These are phyloP conservation scores for Chrysoporthe deuterocubensis DNA, from an alignment of 2,329 filamentous ascomycete species.

Conservation along the genomic window DNA sequence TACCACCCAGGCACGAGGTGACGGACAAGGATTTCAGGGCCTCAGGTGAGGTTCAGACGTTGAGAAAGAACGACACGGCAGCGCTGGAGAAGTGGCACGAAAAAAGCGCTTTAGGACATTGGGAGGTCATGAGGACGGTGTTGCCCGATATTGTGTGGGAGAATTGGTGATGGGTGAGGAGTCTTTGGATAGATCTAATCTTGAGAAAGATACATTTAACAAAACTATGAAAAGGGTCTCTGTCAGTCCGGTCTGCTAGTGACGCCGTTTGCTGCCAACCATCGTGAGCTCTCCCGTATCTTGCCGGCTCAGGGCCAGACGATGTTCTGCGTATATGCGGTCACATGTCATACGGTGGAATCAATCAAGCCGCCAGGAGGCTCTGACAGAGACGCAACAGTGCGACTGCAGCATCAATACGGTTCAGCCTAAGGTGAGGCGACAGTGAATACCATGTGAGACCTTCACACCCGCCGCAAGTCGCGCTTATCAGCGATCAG, in stretches of 20 bases:
- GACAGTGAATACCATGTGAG: too few relatives aligned
- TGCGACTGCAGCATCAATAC: too few relatives aligned
- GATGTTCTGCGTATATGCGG: neutral
- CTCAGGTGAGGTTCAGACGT: constrained; percentile 53
- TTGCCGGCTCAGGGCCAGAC: neutral
- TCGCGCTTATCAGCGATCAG: neutral
- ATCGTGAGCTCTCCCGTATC: neutral
- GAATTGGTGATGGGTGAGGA: constrained; percentile 66
- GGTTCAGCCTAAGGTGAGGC: too few relatives aligned
- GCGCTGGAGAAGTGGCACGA: constrained; percentile 74
- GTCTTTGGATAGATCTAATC: neutral
- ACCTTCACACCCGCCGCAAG: neutral
- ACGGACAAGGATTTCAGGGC: constrained; percentile 49
- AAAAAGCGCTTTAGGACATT: constrained; percentile 81
- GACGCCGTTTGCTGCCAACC: neutral
- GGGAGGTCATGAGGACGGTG: constrained; percentile 87
- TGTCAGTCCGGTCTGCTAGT: neutral
- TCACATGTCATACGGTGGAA: neutral
- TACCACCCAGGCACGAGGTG: constrained; percentile 76
- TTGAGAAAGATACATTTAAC: neutral
- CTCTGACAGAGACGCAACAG: too few relatives aligned
- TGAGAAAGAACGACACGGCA: constrained; percentile 66
- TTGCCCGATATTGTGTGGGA: constrained; percentile 83
- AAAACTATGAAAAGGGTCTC: neutral
- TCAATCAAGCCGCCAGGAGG: too few relatives aligned